Base-by-base conservation (phyloP, 2,329 filamentous ascomycete species). In the Ophiostoma angusticollis region DNA sequence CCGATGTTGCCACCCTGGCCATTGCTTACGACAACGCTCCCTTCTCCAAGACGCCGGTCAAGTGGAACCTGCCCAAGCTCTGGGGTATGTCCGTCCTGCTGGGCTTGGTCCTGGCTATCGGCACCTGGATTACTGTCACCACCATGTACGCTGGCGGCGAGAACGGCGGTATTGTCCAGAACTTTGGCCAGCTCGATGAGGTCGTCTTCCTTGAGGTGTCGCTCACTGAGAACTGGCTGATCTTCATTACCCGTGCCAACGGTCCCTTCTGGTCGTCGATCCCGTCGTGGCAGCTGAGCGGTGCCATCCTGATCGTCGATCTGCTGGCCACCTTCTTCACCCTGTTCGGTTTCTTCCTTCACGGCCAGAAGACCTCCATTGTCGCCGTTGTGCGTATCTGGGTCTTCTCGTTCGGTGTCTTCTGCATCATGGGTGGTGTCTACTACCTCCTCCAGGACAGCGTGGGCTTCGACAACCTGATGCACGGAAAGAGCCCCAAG, bases 1-100 rank as follows among this genome's bases (percentile, higher is more conserved):
- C 85, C 43, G 85, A 94, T 63, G 84, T 93, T 50, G 86, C 85
- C 45, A 94, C 85, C 46, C 70, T 94, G 38, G 84, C 86, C 49
- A 93, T 94, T 55, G 85, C 85, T 49, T 94, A 93, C 64, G 86
- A 94, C 59, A 93, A 91, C 57, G 85, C 85, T 37, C 84, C 84
- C 13, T 93, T 78, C 70, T 86, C 82, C 47, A 81, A 78, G 64
- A 77, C 74, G 9, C 85, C 85, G 28, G 85, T 93, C 60, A 93
- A 93, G 68, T 94, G 86, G 86, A 93, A 94, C 65, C 69, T 91
- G 44, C 86, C 84, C 54, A 89, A 87, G 68, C 78, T 93, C 34
- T 94, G 85, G 85, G 86, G 84, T 52, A 89, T 91, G 78, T 87
- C 84, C 24, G 73, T 93, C 45, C 68, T 89, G 14, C 78, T 93